Evolutionary conservation across 106 monocot genomes (phyloP), one percentile per base, ranked within the genome.

Genomic region (Platanthera zijinensis): DNA sequence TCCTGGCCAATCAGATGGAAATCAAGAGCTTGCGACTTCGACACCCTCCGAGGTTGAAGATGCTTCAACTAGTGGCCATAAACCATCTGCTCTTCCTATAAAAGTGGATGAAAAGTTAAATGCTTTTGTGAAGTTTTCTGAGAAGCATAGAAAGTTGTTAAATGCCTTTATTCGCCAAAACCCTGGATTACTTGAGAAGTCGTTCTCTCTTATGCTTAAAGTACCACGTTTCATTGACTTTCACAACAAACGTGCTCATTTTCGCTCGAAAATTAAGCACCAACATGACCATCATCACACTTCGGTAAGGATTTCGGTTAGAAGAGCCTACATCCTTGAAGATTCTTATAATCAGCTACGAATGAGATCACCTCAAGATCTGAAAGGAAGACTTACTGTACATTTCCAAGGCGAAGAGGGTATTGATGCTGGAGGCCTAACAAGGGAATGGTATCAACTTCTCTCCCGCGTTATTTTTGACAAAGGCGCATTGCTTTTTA

Each of bases 351-450:
- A 93, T 57, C 97, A 91, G 74, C 85, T 97, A 14, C 91, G 97
- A 4, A 94, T 97, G 93, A 83, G 93, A 17, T 89, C 93, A 48
- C 87, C 89, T 51, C 93, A 93, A 74, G 97, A 97, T 77, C 80
- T 97, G 25, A 97, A 97, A 74, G 93, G 97, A 54, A 87, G 93
- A 51, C 75, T 97, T 22, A 97, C 93, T 49, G 97, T 97, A 53
- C 87, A 94, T 86, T 97, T 97, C 78, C 93, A 93, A 86, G 97
- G 93, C n/a, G 97, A 97, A 79, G 97, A 97, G 82, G 97, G 97
- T 73, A 97, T 97, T 80, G 97, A 97, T 97, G 97, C 97, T 71
- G 97, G 97, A 78, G 97, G 97, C 17, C 87, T 97, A 30, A 97
- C 97, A 6, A 72, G 97, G 63, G 97, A 97, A 78, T 97, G 97